Evolutionary conservation across 2,329 filamentous ascomycete genomes (phyloP), one percentile per base, ranked within the genome.

Genomic region (Claviceps cyperi): DNA sequence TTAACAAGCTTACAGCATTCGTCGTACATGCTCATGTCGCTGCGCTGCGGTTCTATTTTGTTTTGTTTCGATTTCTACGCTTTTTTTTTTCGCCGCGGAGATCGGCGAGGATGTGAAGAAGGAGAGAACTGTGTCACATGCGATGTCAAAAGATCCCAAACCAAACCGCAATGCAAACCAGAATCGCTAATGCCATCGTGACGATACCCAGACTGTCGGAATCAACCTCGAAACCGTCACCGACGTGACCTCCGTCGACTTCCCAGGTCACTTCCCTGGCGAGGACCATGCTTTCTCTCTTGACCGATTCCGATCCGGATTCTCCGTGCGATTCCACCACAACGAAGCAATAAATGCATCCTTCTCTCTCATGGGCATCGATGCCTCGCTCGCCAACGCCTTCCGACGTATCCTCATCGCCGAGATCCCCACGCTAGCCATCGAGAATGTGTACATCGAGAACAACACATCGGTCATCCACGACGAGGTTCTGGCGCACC

Each of bases 381-480:
- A 98, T 65, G 89, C 92, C 61, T 83, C 88, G 50, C 81, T 98
- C 64, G 88, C 92, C 62, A 98, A 98, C 66, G 92, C 94, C 62
- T 95, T 97, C 74, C 89, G 92, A 53, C 88, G 92, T 60, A 97
- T 97, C 60, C 77, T 97, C 60, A 84, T 98, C 66, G 79, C 91
- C 58, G 94, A 98, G 72, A 86, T 98, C 49, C 89, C 91, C 17
- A 92, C 89, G 2, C 77, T 98, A 44, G 92, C 94, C 57, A 90
- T 98, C 61, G 92, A 98, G 73, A 83, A 81, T 55, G 87, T 94
- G 64, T 98, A 85, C 70, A 82, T 97, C 56, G 79, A 87, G 64
- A 94, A 96, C 74, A 98, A 98, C 74, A 97, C 91, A 47, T 95
- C 88, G 5, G 89, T 98, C 37, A 92, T 98, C 61, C 91, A 97